Evolutionary conservation across 768 basidiomycete genomes (phyloP), one percentile per base, ranked within the genome.

Genomic region (Phanerochaete carnosa): DNA sequence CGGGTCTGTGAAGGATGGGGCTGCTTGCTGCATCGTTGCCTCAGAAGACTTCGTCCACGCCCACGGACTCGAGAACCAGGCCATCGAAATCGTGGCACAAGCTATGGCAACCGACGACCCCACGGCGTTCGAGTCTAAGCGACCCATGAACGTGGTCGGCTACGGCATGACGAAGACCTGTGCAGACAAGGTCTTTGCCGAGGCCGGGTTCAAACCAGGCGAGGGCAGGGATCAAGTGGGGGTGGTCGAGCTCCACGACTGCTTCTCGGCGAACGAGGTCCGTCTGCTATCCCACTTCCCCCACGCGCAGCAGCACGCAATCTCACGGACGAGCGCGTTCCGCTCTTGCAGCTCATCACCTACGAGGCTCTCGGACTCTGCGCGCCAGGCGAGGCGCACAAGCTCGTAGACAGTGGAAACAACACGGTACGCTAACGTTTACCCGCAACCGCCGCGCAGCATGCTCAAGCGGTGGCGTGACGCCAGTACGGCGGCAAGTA

Each of bases 161-260:
- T 92, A 87, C 55, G 73, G 79, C 56, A 94, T 94, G 90, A 80
- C 89, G 2, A 85, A 87, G 67, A 73, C 73, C 22, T 83, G 83
- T 50, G 85, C 91, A 3, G 83, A 90, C 66, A 76, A 85, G 55
- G 88, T 85, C 0, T 94, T 92, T 69, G 73, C 74, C 45, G 78
- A 88, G 45, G 91, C 92, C 15, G 89, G 89, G 2, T 87, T 92
- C 66, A 74, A 75, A 8, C 76, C 80, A 7, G 87, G 86, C 0
- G 69, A 84, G 65, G 89, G 77, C 5, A 75, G 91, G 46, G 84
- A 90, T 60, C 80, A 88, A 59, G 87, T 94, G 15, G 89, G 89
- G n/a, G 90, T 94, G 0, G 74, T 94, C 7, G 93, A 95, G 70
- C 77, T 94, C 8, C 92, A 94, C 62, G 92, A 94, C 66, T 94